Evolutionary conservation across 2,329 filamentous ascomycete species (phyloP), one percentile per base, ranked within the genome.

Genomic region (Pseudopithomyces chartarum): DNA sequence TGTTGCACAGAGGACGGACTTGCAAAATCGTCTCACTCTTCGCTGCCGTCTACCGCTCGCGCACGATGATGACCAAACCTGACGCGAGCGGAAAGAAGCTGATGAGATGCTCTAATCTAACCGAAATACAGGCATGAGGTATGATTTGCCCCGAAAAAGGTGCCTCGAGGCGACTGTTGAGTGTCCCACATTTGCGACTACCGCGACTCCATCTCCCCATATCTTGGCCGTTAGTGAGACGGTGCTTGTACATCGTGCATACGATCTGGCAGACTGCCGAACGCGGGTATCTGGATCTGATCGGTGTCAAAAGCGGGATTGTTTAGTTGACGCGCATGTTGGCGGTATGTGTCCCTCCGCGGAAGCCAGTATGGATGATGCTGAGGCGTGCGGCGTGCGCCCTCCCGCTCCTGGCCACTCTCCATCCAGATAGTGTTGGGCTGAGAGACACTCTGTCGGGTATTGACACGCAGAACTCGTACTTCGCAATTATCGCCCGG

Each of bases 331-430:
- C 26, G 10, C 42, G 48, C 48, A 33, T 40, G 47, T 15, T 26
- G 39, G 33, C 13, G 19, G 26, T n/a, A 19, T 15, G 23, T 26
- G n/a, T 42, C 12, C 5, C n/a, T 42, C 48, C 48, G 48, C 48
- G 48, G 38, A 51, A 8, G 48, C 17, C 11, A 51, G 8, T 38
- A 51, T 42, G 38, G 17, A 51, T 51, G 48, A 51, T 51, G 48
- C 48, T 19, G 38, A 42, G 48, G 48, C 48, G 23, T 39, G 46
- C 46, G 34, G n/a, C 22, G 23, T 46, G 43, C 33, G 46, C 19
- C 33, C 19, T 3, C n/a, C 33, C 34, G n/a, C 8, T 5, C 26
- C 5, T 36, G 34, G 12, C 11, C 34, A n/a, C 34, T 36, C 19
- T 17, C 13, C 5, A 5, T 42, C 17, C 12, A 19, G 32, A 17